Evolutionary conservation across 176 grass and related monocot species (phyloP), one percentile per base, ranked within the genome.

Genomic region (Lolium rigidum): DNA sequence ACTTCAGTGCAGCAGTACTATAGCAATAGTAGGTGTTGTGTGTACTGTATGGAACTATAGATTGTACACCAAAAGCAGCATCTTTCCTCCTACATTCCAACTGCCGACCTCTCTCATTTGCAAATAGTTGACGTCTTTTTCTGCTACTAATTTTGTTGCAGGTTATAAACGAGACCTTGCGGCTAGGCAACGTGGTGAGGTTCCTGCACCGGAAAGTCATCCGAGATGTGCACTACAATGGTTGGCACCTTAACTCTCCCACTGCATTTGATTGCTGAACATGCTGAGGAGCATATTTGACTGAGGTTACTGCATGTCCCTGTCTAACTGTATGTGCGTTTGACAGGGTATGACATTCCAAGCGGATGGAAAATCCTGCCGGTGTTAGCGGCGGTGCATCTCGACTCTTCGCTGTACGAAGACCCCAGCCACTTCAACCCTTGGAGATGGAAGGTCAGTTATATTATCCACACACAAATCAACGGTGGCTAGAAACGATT

Each of bases 151-250:
- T 35, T 37, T 85, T 64, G 10, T 77, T 94, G 69, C 84, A 99
- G 97, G 94, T 99, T 62, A 94, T 99, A 87, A 96, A 94, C 17
- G 97, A 99, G 88, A 99, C 97, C 18, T 74, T 99, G 43, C 82
- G 97, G 35, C 90, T 96, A n/a, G 97, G 97, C 43, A 99, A 99
- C 82, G 92, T 99, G 17, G 94, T 99, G 52, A 94, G 92, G 66
- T 99, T 96, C 85, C 88, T 99, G 11, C 97, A 99, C 87, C 87
- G 97, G 55, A 99, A 96, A 77, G 94, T 90, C 76, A 92, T 94
- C 28, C 77, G 76, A 55, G 92, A 99, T 79, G 90, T 99, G 77
- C 91, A 90, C 57, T 99, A 96, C 94, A 96, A 99, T 67, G 97
- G 95, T 98, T 86, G 17, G 21, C 70, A 76, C 18, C 35, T 75